Evolutionary conservation across 2,329 filamentous ascomycete species (phyloP).

Genomic region (Cryphonectria carpinicola): DNA sequence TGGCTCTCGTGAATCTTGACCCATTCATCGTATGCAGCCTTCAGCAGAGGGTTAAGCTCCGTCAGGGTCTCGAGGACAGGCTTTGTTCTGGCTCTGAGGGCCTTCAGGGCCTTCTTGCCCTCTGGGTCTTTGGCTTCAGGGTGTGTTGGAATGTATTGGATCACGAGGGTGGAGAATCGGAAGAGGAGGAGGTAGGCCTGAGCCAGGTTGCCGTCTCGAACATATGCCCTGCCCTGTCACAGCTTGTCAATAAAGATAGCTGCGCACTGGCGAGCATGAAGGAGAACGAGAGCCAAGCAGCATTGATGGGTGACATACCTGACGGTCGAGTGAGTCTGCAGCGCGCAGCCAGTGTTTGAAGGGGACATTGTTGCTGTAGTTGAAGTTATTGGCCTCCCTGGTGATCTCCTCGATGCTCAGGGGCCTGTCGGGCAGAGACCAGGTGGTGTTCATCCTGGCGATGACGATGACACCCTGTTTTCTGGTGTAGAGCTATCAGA

Average conservation of each 20-base stretch:
- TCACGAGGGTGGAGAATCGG: constrained; percentile 82
- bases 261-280: too few species aligned
- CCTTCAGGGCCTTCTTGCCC: constrained; percentile 64
- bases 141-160: constrained; percentile 75
- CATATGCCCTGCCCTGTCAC: constrained; percentile 76
- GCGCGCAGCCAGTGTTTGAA: constrained; percentile 83
- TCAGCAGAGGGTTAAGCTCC: constrained; percentile 76
- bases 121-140: constrained; percentile 73
- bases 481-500: neutral
- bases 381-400: constrained; percentile 75
- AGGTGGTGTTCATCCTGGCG: constrained; percentile 36
- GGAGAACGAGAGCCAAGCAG: neutral
- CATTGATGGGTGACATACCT: constrained; percentile 59
- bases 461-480: constrained; percentile 18
- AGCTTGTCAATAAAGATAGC: neutral
- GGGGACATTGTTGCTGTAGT: constrained; percentile 76
- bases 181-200: constrained; percentile 92
- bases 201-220: constrained; percentile 82
- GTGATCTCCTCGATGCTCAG: constrained; percentile 78
- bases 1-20: constrained; percentile 53
- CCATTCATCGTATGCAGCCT: constrained; percentile 72
- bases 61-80: constrained; percentile 74
- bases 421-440: constrained; percentile 54
- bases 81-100: constrained; percentile 53
- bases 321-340: constrained; percentile 76